Evolutionary conservation across 495 filamentous ascomycete genomes (phyloP).

Genomic region (Darksidea phi): DNA sequence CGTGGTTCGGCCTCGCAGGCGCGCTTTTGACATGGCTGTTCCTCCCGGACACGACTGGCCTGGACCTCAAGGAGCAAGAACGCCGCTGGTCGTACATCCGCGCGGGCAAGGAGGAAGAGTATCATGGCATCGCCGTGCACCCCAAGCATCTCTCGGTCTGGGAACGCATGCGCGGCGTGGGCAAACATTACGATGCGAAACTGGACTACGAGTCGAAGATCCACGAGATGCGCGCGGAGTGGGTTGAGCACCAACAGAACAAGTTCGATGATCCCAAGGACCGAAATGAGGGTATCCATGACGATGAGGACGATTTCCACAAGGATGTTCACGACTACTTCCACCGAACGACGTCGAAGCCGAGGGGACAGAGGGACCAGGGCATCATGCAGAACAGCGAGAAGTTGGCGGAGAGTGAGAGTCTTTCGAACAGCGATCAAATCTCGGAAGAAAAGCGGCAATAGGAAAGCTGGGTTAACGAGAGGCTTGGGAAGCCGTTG

Average conservation of each 20-base stretch:
- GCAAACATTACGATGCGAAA: slow-evolving; percentile 75
- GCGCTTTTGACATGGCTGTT: slow-evolving; percentile 74
- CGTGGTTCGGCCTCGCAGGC: slow-evolving; percentile 86
- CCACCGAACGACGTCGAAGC: slow-evolving; percentile 37
- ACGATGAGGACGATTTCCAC: slow-evolving; percentile 43
- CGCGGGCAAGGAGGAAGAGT: slow-evolving; percentile 68
- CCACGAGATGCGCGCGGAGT: slow-evolving; percentile 70
- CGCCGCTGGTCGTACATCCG: slow-evolving; percentile 80
- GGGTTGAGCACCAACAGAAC: slow-evolving; percentile 56
- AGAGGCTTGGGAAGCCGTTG: no score
- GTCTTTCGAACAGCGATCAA: neutral
- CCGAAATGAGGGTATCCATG: slow-evolving; percentile 31
- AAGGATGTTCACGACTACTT: slow-evolving; percentile 47
- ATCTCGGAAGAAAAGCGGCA: neutral
- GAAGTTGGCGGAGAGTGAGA: neutral
- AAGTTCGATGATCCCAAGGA: slow-evolving; percentile 44
- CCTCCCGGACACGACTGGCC: slow-evolving; percentile 87
- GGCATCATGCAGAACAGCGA: slow-evolving; percentile 6
- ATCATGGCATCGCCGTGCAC: slow-evolving; percentile 86
- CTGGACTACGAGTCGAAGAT: slow-evolving; percentile 76
- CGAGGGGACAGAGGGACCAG: slow-evolving; percentile 29
- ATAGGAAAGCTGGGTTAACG: neutral
- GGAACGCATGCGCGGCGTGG: slow-evolving; percentile 68
- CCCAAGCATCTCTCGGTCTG: slow-evolving; percentile 79
- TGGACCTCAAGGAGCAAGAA: slow-evolving; percentile 93